Percentiles rank a stretch among this genome's conserved stretches.
phyloP scores from a whole-genome alignment of 805 yeast species.

The Cyberlindnera mississippiensis region DNA sequence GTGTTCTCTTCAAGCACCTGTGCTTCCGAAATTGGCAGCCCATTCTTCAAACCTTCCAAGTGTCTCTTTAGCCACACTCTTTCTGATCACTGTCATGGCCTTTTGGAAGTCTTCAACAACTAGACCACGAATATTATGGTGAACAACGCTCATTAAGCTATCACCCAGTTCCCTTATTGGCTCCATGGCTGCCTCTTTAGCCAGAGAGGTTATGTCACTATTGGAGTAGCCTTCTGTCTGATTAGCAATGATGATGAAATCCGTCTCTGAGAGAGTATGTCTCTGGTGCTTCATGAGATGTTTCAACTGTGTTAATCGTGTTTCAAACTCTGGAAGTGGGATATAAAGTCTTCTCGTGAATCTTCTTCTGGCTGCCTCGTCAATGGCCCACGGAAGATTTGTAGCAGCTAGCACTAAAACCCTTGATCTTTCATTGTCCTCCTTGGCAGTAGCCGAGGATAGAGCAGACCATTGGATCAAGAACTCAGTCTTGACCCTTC shows the following conservation, averaged over 20 bases:
- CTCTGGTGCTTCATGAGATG: slow-evolving; percentile 69
- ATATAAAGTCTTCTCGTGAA: slow-evolving; percentile 90
- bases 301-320: slow-evolving; percentile 66
- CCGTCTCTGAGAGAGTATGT: slow-evolving; percentile 61
- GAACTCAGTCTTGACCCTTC: slow-evolving; percentile 90
- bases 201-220: slow-evolving; percentile 86
- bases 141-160: slow-evolving; percentile 59
- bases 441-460: slow-evolving; percentile 67
- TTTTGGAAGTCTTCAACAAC: slow-evolving; percentile 65
- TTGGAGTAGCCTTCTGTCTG: slow-evolving; percentile 88
- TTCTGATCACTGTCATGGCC: slow-evolving; percentile 76
- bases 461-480: slow-evolving; percentile 92
- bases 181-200: slow-evolving; percentile 98
- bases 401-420: slow-evolving; percentile 94
- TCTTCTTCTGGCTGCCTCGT: slow-evolving; percentile 93
- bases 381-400: slow-evolving; percentile 94
- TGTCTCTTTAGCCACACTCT: slow-evolving; percentile 84
- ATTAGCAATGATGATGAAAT: slow-evolving; percentile 53
- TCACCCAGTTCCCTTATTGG: slow-evolving; percentile 91
- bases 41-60: slow-evolving; percentile 78
- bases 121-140: slow-evolving; percentile 76
- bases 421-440: slow-evolving; percentile 44
- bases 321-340: slow-evolving; percentile 86
- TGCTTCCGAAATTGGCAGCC: slow-evolving; percentile 83
- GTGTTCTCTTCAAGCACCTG: slow-evolving; percentile 62